These are phyloP conservation scores for Colletotrichum godetiae DNA, from an alignment of 2,329 filamentous ascomycete genomes.

Conservation along the genomic window DNA sequence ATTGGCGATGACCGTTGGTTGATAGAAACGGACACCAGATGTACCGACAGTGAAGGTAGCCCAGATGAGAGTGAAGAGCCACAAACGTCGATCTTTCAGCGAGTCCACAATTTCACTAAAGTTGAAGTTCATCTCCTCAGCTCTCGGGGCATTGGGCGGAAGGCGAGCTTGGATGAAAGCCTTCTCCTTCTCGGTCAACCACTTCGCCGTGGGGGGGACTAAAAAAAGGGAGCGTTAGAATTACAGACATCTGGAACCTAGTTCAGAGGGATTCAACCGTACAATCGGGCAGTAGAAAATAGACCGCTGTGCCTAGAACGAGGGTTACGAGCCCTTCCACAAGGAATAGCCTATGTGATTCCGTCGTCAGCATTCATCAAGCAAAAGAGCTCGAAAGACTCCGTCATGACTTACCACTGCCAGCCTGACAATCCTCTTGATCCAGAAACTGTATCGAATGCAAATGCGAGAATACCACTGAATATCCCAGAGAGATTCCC, in stretches of 20 bases:
- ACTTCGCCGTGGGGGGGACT: conserved; percentile 56
- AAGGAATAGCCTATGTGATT: conserved; percentile 49
- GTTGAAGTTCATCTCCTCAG: conserved; percentile 53
- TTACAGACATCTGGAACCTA: conserved; percentile 54
- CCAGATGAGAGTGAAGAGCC: conserved; percentile 58
- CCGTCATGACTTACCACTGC: conserved; percentile 41
- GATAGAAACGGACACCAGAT: conserved; percentile 54
- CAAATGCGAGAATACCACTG: conserved; percentile 56
- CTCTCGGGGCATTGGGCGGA: conserved; percentile 54
- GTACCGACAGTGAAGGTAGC: conserved; percentile 56
- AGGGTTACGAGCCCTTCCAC: conserved; percentile 60
- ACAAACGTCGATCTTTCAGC: conserved; percentile 54
- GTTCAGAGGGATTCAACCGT: conserved; percentile 28
- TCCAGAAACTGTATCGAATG: conserved; percentile 52
- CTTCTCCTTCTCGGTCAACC: conserved; percentile 58
- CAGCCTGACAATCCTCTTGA: conserved; percentile 48
- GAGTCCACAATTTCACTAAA: conserved; percentile 49
- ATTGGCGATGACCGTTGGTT: conserved; percentile 54
- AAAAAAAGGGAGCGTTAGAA: conserved; percentile 43
- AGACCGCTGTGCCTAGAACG: conserved; percentile 57
- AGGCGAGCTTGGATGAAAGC: conserved; percentile 60
- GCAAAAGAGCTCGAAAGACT: too few species aligned
- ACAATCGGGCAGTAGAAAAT: conserved; percentile 66
- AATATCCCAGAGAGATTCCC: conserved; percentile 54
- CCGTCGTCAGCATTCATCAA: background rate